phyloP scores from a whole-genome alignment of 1,139 yeast genomes.

The Ogataea hybrid region DNA sequence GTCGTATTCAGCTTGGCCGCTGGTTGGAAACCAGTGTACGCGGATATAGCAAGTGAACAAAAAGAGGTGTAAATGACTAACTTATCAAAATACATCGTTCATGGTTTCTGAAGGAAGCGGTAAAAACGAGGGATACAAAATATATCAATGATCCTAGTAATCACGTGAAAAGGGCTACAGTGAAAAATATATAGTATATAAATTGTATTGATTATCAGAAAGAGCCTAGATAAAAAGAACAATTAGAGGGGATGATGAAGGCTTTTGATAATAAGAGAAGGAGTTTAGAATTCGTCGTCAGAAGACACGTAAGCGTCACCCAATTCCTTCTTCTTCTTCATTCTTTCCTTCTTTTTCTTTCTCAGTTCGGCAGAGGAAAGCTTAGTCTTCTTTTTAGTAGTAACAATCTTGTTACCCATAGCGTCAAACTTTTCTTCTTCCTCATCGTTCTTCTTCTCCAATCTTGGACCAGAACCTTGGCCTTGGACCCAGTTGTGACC shows the following conservation, averaged over 20 bases:
- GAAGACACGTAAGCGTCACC: constrained; percentile 99
- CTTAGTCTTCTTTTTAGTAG: constrained; percentile 96
- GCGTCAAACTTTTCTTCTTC: constrained; percentile 99
- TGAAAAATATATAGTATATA: constrained; percentile 3
- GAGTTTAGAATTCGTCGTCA: constrained; percentile 65
- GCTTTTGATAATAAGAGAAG: constrained; percentile 4
- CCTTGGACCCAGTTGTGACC: constrained; percentile 99
- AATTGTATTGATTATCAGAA: constrained; percentile 9
- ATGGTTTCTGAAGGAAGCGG: constrained; percentile 1
- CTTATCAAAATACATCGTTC: neutral
- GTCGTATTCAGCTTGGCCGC: neutral
- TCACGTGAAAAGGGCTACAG: neutral
- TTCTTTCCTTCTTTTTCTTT: constrained; percentile 99
- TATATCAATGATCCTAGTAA: neutral
- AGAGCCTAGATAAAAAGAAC: constrained; percentile 9
- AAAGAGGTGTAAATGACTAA: neutral
- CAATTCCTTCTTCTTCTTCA: constrained; percentile 99
- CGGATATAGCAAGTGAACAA: neutral
- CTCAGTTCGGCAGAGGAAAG: constrained; percentile 98
- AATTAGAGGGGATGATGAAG: constrained; percentile 7
- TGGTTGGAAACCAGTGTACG: neutral
- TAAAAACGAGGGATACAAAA: constrained; percentile 2
- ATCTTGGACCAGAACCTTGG: constrained; percentile 99
- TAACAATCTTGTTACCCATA: constrained; percentile 99
- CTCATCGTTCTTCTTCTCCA: constrained; percentile 83